Evolutionary conservation across 768 basidiomycete genomes (phyloP), one percentile per base, ranked within the genome.

Genomic region (Pleurotus ostreatus): DNA sequence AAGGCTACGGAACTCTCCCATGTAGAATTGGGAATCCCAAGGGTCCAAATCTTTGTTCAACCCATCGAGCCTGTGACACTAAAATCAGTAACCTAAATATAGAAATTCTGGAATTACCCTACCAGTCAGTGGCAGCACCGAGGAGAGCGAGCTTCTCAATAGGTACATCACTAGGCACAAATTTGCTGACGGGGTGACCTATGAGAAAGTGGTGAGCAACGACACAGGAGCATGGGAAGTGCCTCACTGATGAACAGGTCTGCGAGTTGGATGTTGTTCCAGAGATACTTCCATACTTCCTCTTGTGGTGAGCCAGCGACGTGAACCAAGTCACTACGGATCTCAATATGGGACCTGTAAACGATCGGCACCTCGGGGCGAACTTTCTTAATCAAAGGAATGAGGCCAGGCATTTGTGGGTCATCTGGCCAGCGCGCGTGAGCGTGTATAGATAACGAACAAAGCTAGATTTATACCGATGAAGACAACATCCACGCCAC

Each of bases 311-410:
- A 93, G 26, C 86, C 88, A 20, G 83, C 74, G 22, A 84, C 77
- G 68, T 94, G 89, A 20, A 92, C 85, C 41, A 97, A 85, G 68
- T 94, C 90, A 61, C 88, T 88, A 47, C 88, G 86, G 61, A 89
- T 94, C 74, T 98, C 94, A 59, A 97, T 97, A 76, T 97, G 94
- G 52, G 93, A 96, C 45, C 94, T 86, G 70, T 95, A 98, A 61
- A 95, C 77, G 66, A 97, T 92, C 53, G 94, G 94, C 46, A 94
- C 74, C 22, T 88, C 85, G 2, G 94, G 93, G 57, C 89, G 80
- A 54, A 86, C 75, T 74, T 88, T 88, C 68, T 83, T 86, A 78
- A 97, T 96, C 62, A 94, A 78, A 5, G 95, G 95, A 68, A 98
- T 95, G 54, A 97, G 79, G 48, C 93, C 93, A 41, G 93, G 90